Base-by-base conservation (phyloP, 805 yeast species). In the Ogataea ramenticola region DNA sequence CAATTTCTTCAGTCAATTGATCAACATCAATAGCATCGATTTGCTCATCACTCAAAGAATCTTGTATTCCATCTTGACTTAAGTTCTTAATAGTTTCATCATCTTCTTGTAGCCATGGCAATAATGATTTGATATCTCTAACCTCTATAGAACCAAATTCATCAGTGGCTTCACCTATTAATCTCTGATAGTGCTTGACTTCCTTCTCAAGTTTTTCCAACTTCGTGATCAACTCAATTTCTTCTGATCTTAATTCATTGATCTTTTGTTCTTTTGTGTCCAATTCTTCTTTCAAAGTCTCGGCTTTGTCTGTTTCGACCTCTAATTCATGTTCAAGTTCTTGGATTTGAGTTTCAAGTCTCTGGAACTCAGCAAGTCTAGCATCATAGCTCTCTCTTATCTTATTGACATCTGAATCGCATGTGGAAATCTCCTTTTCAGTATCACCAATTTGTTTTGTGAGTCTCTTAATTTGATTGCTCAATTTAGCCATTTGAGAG, bases 141-240 rank as follows among this genome's bases (percentile, higher is more conserved):
- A 76, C 58, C 39, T 73, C 72, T 37, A 79, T 59, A 0, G 58
- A 53, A 1, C 64, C 59, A 16, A 82, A 65, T 24, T 69, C 70
- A 3, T 65, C 67, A 32, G 70, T 60, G 17, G 68, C 57, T 3
- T 60, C 61, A 17, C 59, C 60, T 1, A 69, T 58, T 36, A 68
- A 71, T 17, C 65, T 71, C 30, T 67, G 59, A 10, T 74, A 52
- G 19, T 63, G 60, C 27, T 52, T 60, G 4, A 68, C 52, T 3
- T 69, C 52, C 4, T 65, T 53, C 45, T 70, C 71, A 46, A 73
- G 71, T 50, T 78, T 80, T 45, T 83, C 90, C 41, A 82, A 61
- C 52, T 76, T 77, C 53, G 79, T 81, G 26, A 72, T 74, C 24
- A 83, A 62, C 54, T 85, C 91, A 40, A 85, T 72, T 57, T 85